Evolutionary conservation across 345 rosid genomes (phyloP), one percentile per base, ranked within the genome.

Genomic region (Alliaria petiolata): DNA sequence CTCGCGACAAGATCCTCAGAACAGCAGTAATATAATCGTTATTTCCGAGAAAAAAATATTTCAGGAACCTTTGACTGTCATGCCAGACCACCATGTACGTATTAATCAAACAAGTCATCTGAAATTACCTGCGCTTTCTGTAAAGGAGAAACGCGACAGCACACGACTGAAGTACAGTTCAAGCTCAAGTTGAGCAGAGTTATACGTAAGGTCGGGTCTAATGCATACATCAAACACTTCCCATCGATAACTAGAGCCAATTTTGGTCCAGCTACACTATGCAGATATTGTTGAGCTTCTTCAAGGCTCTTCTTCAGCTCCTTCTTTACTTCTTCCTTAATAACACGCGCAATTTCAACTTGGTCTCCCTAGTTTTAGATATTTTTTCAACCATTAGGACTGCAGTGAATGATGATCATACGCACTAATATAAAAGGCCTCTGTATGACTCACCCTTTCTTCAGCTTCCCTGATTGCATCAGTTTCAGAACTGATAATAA

Each of bases 61-160:
- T 49, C 33, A 36, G 51, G 44, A 69, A 31, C 40, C 28, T 70
- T 45, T 44, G 56, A 17, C 34, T 45, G 50, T 31, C 65, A 40
- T 59, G 8, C 49, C 47, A 70, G 49, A 70, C 8, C 54, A 26
- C 25, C 30, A 61, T 50, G 56, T 20, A 62, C 5, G 43, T 22
- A 58, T 58, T 45, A n/a, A 10, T 19, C 1, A 10, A 28, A 39
- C 7, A 62, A 62, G 42, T 45, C 40, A 34, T 57, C 52, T 43
- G 56, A 50, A 56, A 61, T 74, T 69, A 93, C 98, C 95, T 93
- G 98, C 42, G 98, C 98, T 81, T 93, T 93, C 83, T 93, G 98
- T 61, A 93, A 79, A 62, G 98, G 98, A 73, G 97, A 93, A 79
- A 93, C 98, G 25, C 98, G 91, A 80, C 98, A 93, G 80, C 98